phyloP scores from a whole-genome alignment of 208 protist species.

The Crithidia bombi region DNA sequence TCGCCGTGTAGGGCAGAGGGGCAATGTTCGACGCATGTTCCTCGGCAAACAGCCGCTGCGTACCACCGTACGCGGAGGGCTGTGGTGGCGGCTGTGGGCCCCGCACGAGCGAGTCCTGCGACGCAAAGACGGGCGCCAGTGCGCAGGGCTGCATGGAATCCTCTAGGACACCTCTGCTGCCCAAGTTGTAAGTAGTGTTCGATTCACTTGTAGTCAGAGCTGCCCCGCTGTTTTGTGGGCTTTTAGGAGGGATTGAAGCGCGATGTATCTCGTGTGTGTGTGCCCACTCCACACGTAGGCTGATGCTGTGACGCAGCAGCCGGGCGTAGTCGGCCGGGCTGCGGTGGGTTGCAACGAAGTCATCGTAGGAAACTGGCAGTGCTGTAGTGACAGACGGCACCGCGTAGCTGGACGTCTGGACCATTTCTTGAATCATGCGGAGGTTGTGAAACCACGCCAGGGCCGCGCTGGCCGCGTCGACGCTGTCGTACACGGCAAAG shows the following conservation, averaged over 20 bases:
- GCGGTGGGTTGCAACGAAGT: conserved; percentile 19
- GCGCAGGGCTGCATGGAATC: too few species aligned
- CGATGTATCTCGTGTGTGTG: conserved; percentile 11
- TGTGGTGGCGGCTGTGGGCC: too few species aligned
- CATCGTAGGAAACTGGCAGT: conserved; percentile 40
- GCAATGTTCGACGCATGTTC: too few species aligned
- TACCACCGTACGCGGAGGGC: too few species aligned
- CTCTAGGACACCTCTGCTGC: too few species aligned
- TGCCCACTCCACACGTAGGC: conserved; percentile 54
- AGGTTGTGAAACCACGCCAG: conserved; percentile 58
- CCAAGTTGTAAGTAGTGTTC: too few species aligned
- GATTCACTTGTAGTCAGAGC: too few species aligned
- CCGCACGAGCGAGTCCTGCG: too few species aligned
- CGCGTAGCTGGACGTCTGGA: conserved; percentile 14
- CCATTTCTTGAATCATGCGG: conserved; percentile 28
- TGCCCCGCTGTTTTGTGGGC: too few species aligned
- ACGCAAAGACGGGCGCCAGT: too few species aligned
- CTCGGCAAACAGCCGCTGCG: too few species aligned
- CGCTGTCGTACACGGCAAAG: conserved; percentile 63
- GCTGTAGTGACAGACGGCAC: not conserved
- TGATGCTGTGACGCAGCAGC: conserved; percentile 38
- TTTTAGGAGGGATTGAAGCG: not conserved
- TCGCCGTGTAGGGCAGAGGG: too few species aligned
- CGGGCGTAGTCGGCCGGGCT: conserved; percentile 26
- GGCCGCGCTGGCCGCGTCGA: conserved; percentile 35